phyloP scores from a whole-genome alignment of 2,329 filamentous ascomycete species.

The Pyricularia pennisetigena region DNA sequence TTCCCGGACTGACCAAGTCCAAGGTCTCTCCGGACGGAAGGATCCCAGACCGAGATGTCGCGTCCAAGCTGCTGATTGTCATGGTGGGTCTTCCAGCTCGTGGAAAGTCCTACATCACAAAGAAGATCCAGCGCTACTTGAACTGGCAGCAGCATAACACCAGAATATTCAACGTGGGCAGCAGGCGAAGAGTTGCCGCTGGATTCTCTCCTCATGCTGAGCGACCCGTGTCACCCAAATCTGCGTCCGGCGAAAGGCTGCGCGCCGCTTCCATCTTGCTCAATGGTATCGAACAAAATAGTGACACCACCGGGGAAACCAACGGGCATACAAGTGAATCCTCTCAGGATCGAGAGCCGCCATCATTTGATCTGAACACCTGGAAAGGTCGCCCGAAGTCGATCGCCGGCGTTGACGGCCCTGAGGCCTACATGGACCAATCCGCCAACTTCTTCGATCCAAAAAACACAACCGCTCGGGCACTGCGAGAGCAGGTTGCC shows the following conservation, averaged over 20 bases:
- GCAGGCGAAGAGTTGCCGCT: slow-evolving; percentile 72
- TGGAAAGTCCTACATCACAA: slow-evolving; percentile 98
- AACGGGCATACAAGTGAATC: not conserved
- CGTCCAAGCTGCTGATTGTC: slow-evolving; percentile 91
- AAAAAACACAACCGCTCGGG: slow-evolving; percentile 69
- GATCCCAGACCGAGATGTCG: slow-evolving; percentile 88
- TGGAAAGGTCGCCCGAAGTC: slow-evolving; percentile 6
- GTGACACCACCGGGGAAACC: slow-evolving; percentile 20
- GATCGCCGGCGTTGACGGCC: slow-evolving; percentile 1
- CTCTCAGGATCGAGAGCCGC: not conserved
- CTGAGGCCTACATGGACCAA: slow-evolving; percentile 60
- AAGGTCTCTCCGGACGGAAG: slow-evolving; percentile 91
- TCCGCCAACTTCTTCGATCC: slow-evolving; percentile 93
- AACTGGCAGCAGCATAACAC: slow-evolving; percentile 98
- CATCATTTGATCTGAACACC: slow-evolving; percentile 21
- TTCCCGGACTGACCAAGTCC: slow-evolving; percentile 91
- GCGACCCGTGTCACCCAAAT: slow-evolving; percentile 19
- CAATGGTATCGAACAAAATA: slow-evolving; percentile 25
- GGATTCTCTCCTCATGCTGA: slow-evolving; percentile 30
- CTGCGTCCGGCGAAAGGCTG: slow-evolving; percentile 22
- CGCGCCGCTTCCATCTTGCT: slow-evolving; percentile 48
- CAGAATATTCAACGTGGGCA: slow-evolving; percentile 94
- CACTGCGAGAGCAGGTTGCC: slow-evolving; percentile 82
- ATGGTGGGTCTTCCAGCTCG: slow-evolving; percentile 95
- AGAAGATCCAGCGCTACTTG: slow-evolving; percentile 90